Evolutionary conservation across 2,329 filamentous ascomycete species (phyloP), one percentile per base, ranked within the genome.

Genomic region (Aspergillus novoparasiticus): DNA sequence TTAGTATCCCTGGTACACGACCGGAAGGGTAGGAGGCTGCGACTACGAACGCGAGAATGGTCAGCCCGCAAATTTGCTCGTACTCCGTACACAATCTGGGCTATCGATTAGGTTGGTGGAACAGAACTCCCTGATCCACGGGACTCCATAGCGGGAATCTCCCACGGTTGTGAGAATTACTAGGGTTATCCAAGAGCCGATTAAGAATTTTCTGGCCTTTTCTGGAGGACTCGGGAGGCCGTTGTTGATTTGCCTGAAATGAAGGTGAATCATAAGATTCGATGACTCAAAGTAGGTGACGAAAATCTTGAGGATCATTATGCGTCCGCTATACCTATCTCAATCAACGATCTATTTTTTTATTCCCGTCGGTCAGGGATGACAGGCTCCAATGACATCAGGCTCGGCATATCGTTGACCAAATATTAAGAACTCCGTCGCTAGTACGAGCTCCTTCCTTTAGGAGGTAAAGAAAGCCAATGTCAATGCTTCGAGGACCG

Each of bases 101-200:
- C 46, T 57, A 67, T 58, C 46, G 58, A 67, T 66, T 65, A 63
- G 63, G 64, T 66, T 60, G 61, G 65, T 64, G 65, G 68, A 64
- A 69, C 68, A 59, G 28, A 51, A 32, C 48, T 51, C 30, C 28
- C 41, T 54, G 61, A 67, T 63, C 68, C 68, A 66, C 67, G 68
- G 68, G 65, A 68, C 57, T 50, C 26, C 32, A 30, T 41, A 46
- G 50, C 65, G 68, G 68, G 68, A 66, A 66, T 62, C 63, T 66
- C 58, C 68, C 65, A 67, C 57, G 68, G 62, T 57, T 41, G 55
- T 41, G 30, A 59, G 57, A 64, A 51, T 51, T 32, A 51, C 23
- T 16, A 32, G 19, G 28, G 48, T 10, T 12, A 51, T 51, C 14
- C 6, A 48, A 28, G 8, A 50, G 26, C 12, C 16, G 26, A 32